Evolutionary conservation across 345 rosid genomes (phyloP).

Genomic region (Aethionema arabicum): DNA sequence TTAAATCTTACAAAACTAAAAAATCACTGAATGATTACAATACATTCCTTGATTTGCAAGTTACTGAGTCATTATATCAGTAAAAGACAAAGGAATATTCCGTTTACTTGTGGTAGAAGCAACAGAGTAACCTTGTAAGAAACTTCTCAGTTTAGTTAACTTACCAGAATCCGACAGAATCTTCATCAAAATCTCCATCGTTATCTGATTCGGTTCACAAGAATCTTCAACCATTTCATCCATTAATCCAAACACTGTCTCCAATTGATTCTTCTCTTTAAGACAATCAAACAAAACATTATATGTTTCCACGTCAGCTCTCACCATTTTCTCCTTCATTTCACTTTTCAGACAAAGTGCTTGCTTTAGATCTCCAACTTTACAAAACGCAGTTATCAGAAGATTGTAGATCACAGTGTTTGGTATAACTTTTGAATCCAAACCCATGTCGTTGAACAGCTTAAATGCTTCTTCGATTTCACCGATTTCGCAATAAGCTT

Average conservation of each 20-base stretch:
- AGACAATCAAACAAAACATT: conserved; percentile 74
- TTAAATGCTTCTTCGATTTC: conserved; percentile 61
- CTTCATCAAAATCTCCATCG: conserved; percentile 67
- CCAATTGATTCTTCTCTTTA: conserved; percentile 44
- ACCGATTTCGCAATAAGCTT: conserved; percentile 57
- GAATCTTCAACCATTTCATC: conserved; percentile 58
- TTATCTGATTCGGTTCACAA: conserved; percentile 69
- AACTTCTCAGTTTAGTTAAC: conserved; percentile 47
- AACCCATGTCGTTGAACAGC: conserved; percentile 51
- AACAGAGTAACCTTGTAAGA: conserved; percentile 48
- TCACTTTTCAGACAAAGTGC: conserved; percentile 60
- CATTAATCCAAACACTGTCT: conserved; percentile 56
- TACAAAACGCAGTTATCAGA: conserved; percentile 57
- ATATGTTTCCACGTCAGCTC: conserved; percentile 59
- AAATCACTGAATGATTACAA: background rate
- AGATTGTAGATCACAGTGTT: conserved; percentile 70
- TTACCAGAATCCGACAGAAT: conserved; percentile 66
- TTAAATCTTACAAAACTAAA: background rate
- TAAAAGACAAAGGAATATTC: conserved; percentile 21
- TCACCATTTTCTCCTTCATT: conserved; percentile 59
- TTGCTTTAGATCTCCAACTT: conserved; percentile 42
- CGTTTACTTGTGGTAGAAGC: conserved; percentile 30
- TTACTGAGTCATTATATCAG: background rate
- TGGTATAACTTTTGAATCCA: conserved; percentile 48
- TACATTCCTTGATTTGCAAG: too few relatives aligned